Percentiles rank a stretch among this genome's conserved stretches.
These are phyloP conservation scores for Hypholoma sublateritium DNA, from an alignment of 768 basidiomycete species.

Conservation along the genomic window DNA sequence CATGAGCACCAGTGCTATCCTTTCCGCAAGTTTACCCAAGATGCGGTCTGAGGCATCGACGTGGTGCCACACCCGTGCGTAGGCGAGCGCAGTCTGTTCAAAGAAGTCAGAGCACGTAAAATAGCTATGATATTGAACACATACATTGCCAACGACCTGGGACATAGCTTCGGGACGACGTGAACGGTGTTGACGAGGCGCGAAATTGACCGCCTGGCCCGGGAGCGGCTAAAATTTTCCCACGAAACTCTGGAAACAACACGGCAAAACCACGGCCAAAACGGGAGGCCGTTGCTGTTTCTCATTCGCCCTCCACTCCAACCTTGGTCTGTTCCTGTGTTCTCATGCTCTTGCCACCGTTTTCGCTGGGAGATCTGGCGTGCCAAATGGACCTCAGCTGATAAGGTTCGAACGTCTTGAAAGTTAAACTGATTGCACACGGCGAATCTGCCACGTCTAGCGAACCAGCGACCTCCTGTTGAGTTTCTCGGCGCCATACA, in stretches of 20 bases:
- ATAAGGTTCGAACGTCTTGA: too few relatives aligned
- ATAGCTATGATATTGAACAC: constrained; percentile 19
- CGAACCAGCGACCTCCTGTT: too few relatives aligned
- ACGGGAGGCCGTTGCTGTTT: neutral
- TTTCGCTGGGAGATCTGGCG: too few relatives aligned
- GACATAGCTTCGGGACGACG: constrained; percentile 52
- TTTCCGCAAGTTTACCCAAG: constrained; percentile 92
- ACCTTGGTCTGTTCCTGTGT: too few relatives aligned
- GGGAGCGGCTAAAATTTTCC: constrained; percentile 9
- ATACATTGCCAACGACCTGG: constrained; percentile 78
- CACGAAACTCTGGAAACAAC: constrained; percentile 10
- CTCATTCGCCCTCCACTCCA: too few relatives aligned
- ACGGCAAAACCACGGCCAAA: neutral
- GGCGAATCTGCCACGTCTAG: too few relatives aligned
- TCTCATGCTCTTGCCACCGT: too few relatives aligned
- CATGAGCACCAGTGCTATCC: constrained; percentile 95
- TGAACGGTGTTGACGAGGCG: constrained; percentile 12
- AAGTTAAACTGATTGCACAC: too few relatives aligned
- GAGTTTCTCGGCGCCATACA: too few relatives aligned
- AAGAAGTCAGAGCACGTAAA: neutral
- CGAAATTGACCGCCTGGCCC: neutral
- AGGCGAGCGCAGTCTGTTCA: constrained; percentile 87
- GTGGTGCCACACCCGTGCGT: constrained; percentile 95
- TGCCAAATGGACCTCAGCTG: too few relatives aligned
- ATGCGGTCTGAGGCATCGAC: constrained; percentile 88